Conservation (phyloP, 805 yeast species). For the Schwanniomyces sp. region DNA sequence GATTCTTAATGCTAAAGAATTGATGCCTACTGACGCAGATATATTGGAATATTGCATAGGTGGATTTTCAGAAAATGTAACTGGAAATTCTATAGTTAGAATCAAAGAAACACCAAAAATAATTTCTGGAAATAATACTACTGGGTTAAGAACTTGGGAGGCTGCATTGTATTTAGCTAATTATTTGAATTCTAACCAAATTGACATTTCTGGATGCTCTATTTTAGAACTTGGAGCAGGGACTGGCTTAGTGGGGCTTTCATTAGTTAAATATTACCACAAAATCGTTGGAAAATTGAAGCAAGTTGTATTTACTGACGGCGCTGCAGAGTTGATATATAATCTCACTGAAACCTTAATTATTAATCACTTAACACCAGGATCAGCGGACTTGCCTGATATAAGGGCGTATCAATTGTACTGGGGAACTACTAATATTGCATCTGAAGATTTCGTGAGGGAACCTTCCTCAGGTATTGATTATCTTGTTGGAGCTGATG, state of each 20-base stretch:
- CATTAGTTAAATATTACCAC: conserved; percentile 30
- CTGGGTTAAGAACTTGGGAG: conserved; percentile 93
- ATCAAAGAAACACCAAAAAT: conserved; percentile 63
- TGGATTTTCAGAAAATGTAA: conserved; percentile 14
- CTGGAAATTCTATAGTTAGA: conserved; percentile 18
- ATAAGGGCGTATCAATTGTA: conserved; percentile 36
- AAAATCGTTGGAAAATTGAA: conserved; percentile 11
- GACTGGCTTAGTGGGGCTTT: conserved; percentile 74
- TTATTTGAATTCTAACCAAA: conserved; percentile 32
- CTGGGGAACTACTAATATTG: conserved; percentile 52
- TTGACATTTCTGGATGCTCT: conserved; percentile 18
- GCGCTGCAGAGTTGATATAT: conserved; percentile 57
- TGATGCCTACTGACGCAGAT: conserved; percentile 40
- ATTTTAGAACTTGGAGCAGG: conserved; percentile 86
- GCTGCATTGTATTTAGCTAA: conserved; percentile 72
- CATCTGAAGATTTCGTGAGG: conserved; percentile 36
- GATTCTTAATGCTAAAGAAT: conserved; percentile 30
- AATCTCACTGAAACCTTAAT: conserved; percentile 43
- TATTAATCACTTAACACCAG: conserved; percentile 36
- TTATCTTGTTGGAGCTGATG: conserved; percentile 78
- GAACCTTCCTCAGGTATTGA: conserved; percentile 32
- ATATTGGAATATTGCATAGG: conserved; percentile 31
- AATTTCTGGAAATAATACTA: conserved; percentile 75
- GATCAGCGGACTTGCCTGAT: background rate
- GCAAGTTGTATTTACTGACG: conserved; percentile 60